Base-by-base conservation (phyloP, 2,329 filamentous ascomycete genomes). In the Byssochlamys sp. region DNA sequence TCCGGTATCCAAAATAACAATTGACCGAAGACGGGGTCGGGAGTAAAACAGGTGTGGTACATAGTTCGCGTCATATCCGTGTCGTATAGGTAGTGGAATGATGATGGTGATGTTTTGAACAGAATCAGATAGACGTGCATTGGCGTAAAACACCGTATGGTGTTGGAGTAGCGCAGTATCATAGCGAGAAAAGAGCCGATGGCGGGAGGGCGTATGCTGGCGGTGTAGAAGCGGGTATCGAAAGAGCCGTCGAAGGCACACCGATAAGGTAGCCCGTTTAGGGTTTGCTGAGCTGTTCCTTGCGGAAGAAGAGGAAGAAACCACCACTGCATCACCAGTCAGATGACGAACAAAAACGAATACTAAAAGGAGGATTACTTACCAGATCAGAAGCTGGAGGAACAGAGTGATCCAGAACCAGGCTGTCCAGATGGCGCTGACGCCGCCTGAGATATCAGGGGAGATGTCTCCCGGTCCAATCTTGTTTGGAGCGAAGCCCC, bases 381-480 rank as follows among this genome's bases (percentile, higher is more conserved):
- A 68, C 81, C 73, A 85, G 60, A 87, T 79, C 25, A 78, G 69
- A 55, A 85, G 67, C 66, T 88, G 84, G 57, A 81, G 75, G 6
- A 77, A 58, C 35, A 87, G 66, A 54, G 79, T 81, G 58, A 85
- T 73, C 84, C 84, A 87, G 67, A 87, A 86, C 76, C 79, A 82
- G 14, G 76, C 73, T 58, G 78, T 77, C 11, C 71, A 76, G 39
- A 84, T 66, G 11, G 75, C 71, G 45, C 70, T 69, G 26, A 76
- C 67, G 0, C 77, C 76, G 55, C 77, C 75, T 14, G 78, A 79
- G 60, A 87, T 78, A 68, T 86, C 82, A 0, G 84, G 84, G 61
- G 85, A 86, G 19, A 86, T 82, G 2, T 77, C 73, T 1, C 83
- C 83, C 1, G 84, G 84, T 0, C 84, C 84, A 26, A 83, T 75